Percentiles rank a stretch among this genome's conserved stretches.
Evolutionary conservation across 257 asterid species (phyloP).

Genomic region (Parsonsia alboflavescens): DNA sequence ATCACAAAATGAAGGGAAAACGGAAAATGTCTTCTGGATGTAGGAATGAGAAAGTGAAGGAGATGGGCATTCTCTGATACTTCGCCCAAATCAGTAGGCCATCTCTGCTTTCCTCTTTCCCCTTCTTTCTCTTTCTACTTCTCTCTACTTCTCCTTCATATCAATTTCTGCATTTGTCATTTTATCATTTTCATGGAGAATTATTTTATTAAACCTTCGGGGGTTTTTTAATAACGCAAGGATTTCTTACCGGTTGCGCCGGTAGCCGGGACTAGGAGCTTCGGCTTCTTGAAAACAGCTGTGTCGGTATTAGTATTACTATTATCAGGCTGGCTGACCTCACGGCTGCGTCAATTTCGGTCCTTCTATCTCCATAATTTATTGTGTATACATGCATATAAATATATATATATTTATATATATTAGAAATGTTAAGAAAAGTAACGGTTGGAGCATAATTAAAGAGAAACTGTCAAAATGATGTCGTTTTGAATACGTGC

Average conservation of each 20-base stretch:
- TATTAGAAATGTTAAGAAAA: too few relatives aligned
- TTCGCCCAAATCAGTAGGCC: conserved; percentile 27
- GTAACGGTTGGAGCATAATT: too few relatives aligned
- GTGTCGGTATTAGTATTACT: neutral
- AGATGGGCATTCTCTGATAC: conserved; percentile 22
- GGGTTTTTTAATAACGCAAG: conserved; percentile 5
- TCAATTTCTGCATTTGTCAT: conserved; percentile 9
- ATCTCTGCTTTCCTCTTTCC: conserved; percentile 20
- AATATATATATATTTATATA: neutral
- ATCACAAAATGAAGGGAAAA: neutral
- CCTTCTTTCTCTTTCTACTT: neutral
- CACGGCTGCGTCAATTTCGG: neutral
- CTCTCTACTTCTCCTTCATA: conserved; percentile 12
- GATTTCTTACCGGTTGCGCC: conserved; percentile 28
- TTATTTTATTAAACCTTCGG: conserved; percentile 6
- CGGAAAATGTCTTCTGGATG: conserved; percentile 13
- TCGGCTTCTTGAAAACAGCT: neutral
- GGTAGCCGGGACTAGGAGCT: conserved; percentile 23
- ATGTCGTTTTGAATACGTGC: too few relatives aligned
- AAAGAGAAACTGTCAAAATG: too few relatives aligned
- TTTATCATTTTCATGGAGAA: conserved; percentile 23
- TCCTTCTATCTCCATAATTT: too few relatives aligned
- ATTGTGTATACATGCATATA: too few relatives aligned
- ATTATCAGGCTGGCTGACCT: too few relatives aligned
- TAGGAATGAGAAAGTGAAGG: neutral